These are phyloP conservation scores for Suillus discolor DNA, from an alignment of 768 basidiomycete species.

Conservation along the genomic window DNA sequence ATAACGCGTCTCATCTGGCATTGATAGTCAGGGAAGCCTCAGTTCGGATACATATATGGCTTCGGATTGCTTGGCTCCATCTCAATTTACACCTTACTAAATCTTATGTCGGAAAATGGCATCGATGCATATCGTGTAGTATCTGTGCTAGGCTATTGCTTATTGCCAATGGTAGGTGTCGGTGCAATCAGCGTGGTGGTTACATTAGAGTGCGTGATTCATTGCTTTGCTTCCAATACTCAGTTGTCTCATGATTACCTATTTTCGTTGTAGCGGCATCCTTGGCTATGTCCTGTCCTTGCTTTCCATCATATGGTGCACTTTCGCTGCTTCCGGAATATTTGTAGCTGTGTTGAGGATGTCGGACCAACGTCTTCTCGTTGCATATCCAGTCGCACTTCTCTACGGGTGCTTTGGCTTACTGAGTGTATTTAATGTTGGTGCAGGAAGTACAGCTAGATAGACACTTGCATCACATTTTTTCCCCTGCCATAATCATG, in stretches of 20 bases:
- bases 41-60: constrained; percentile 99
- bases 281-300: constrained; percentile 85
- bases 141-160: constrained; percentile 94
- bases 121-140: constrained; percentile 96
- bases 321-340: constrained; percentile 92
- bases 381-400: constrained; percentile 94
- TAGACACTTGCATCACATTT: constrained; percentile 20
- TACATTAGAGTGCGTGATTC: constrained; percentile 76
- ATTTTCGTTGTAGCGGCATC: constrained; percentile 54
- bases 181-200: constrained; percentile 86
- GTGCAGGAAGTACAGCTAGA: constrained; percentile 35
- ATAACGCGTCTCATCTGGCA: constrained; percentile 9
- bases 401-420: constrained; percentile 94
- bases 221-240: constrained; percentile 16
- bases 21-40: constrained; percentile 91
- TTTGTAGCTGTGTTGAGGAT: constrained; percentile 95
- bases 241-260: not conserved
- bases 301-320: constrained; percentile 93
- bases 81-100: constrained; percentile 92
- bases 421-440: constrained; percentile 84
- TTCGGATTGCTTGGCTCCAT: constrained; percentile 93
- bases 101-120: constrained; percentile 93
- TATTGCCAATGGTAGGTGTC: constrained; percentile 95
- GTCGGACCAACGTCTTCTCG: constrained; percentile 92
- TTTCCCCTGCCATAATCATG: constrained; percentile 8